phyloP scores from a whole-genome alignment of 495 filamentous ascomycete genomes.

The Aspergillus haitiensis region DNA sequence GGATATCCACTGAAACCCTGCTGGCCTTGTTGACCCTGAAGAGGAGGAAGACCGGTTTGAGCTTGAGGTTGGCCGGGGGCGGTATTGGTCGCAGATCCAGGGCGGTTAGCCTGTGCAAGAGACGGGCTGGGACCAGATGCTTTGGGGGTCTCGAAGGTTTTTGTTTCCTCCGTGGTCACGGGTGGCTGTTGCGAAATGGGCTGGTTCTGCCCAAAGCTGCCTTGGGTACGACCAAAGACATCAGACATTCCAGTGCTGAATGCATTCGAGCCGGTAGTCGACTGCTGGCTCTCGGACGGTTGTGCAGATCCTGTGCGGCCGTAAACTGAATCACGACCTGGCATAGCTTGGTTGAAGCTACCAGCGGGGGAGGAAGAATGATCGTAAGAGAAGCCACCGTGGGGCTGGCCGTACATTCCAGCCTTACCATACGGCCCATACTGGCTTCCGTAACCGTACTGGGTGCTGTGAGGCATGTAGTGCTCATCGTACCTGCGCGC shows the following conservation, averaged over 20 bases:
- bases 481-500: conserved; percentile 55
- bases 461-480: conserved; percentile 54
- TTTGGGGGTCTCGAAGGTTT: conserved; percentile 75
- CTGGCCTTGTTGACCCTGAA: conserved; percentile 68
- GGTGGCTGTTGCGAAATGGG: conserved; percentile 63
- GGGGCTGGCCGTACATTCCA: conserved; percentile 77
- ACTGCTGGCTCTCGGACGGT: conserved; percentile 64
- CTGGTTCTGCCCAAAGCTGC: conserved; percentile 68
- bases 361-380: conserved; percentile 72
- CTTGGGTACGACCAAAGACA: conserved; percentile 69
- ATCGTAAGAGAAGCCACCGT: conserved; percentile 76
- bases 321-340: conserved; percentile 73
- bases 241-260: conserved; percentile 74
- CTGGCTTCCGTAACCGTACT: conserved; percentile 70
- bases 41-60: conserved; percentile 66
- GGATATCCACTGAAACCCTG: conserved; percentile 74
- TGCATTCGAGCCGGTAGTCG: conserved; percentile 56
- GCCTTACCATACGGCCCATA: conserved; percentile 73
- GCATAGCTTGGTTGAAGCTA: conserved; percentile 66
- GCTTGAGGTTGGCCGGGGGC: conserved; percentile 60
- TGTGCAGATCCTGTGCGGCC: conserved; percentile 73
- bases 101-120: conserved; percentile 73
- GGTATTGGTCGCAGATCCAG: conserved; percentile 80
- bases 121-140: conserved; percentile 80
- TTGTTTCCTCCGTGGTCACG: conserved; percentile 67